phyloP scores from a whole-genome alignment of 257 asterid species.

The Ilex asprella region DNA sequence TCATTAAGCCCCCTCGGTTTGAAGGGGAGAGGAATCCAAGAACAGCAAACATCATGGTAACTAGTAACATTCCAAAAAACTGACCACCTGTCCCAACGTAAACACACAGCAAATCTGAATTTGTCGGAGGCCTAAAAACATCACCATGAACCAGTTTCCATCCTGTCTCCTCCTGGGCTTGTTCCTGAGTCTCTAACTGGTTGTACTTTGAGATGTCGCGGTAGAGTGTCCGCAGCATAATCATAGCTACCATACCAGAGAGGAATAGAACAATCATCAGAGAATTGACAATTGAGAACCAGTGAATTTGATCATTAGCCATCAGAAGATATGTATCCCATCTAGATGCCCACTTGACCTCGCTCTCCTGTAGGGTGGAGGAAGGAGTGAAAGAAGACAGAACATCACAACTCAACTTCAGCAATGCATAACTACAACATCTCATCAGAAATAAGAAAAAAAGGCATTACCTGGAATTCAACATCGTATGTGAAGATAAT shows the following conservation, averaged over 20 bases:
- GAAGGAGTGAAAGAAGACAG: neutral
- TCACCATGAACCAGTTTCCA: neutral
- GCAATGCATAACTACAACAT: neutral
- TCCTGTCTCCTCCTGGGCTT: neutral
- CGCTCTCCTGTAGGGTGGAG: slow-evolving; percentile 9
- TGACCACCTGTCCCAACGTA: neutral
- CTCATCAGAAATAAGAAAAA: neutral
- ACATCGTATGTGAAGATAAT: slow-evolving; percentile 83
- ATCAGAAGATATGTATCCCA: slow-evolving; percentile 18
- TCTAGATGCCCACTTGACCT: slow-evolving; percentile 18
- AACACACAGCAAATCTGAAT: neutral
- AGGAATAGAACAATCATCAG: slow-evolving; percentile 22
- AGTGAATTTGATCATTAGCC: slow-evolving; percentile 19
- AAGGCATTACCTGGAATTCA: slow-evolving; percentile 56
- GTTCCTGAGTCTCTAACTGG: slow-evolving; percentile 11
- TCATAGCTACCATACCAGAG: slow-evolving; percentile 20
- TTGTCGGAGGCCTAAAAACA: neutral
- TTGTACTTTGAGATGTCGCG: slow-evolving; percentile 16
- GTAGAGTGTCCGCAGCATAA: slow-evolving; percentile 18
- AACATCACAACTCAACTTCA: neutral
- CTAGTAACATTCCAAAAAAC: slow-evolving; percentile 7
- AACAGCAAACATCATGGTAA: slow-evolving; percentile 18
- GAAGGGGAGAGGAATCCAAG: slow-evolving; percentile 20
- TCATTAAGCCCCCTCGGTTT: slow-evolving; percentile 19
- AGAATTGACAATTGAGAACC: slow-evolving; percentile 21